These are phyloP conservation scores for Sequoia sempervirens DNA, from an alignment of 75 land plant genomes.

Conservation along the genomic window DNA sequence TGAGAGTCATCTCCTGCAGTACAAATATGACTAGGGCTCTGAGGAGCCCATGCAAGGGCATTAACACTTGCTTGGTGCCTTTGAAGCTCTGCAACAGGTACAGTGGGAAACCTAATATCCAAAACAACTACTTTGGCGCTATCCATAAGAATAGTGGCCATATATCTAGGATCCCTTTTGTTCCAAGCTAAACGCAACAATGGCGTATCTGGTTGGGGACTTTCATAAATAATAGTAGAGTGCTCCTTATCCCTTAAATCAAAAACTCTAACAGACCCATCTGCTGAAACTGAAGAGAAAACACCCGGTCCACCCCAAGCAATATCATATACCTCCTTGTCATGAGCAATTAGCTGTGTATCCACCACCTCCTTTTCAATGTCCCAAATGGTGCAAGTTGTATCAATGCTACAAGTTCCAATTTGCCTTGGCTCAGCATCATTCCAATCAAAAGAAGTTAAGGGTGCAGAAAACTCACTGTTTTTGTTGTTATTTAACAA, in stretches of 20 bases:
- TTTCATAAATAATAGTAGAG: conserved; percentile 93
- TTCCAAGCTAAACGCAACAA: conserved; percentile 91
- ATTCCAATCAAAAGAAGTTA: conserved; percentile 54
- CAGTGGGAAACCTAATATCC: conserved; percentile 79
- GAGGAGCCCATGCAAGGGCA: conserved; percentile 93
- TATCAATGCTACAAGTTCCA: conserved; percentile 53
- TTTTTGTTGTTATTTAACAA: conserved; percentile 46
- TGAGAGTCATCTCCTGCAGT: conserved; percentile 91
- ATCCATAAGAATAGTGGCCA: conserved; percentile 91
- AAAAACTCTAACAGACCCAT: conserved; percentile 88
- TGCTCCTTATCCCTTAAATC: conserved; percentile 95
- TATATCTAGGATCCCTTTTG: conserved; percentile 83
- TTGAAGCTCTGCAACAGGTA: conserved; percentile 93
- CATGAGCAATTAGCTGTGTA: conserved; percentile 93
- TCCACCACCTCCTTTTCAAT: conserved; percentile 69
- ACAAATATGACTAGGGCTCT: conserved; percentile 77
- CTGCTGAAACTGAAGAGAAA: conserved; percentile 97
- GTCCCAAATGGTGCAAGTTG: conserved; percentile 57
- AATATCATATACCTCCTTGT: conserved; percentile 95
- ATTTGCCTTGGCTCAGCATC: conserved; percentile 47
- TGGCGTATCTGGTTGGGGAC: conserved; percentile 83
- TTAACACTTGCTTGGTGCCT: conserved; percentile 82
- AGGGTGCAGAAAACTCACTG: conserved; percentile 44
- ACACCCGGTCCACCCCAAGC: conserved; percentile 96
- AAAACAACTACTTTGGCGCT: conserved; percentile 75